Evolutionary conservation across 805 yeast genomes (phyloP), one percentile per base, ranked within the genome.

Genomic region (Dipodascus geniculatus): DNA sequence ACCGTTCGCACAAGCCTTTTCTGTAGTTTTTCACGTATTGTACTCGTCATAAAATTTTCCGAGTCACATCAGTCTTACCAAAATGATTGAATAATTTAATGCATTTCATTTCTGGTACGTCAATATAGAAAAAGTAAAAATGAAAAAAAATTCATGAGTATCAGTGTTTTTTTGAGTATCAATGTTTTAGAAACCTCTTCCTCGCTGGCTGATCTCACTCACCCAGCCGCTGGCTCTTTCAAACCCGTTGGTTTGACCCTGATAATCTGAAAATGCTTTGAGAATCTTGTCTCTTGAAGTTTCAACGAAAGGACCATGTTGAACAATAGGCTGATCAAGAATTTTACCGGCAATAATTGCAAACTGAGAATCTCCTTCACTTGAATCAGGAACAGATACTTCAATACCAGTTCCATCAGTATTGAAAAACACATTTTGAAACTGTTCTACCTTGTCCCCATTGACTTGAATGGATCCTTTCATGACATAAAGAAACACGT

Each of bases 231-330:
- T 53, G 8, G 64, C 63, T 19, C 65, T 48, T 38, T 63, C 67
- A 48, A 63, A 63, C 1, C 67, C 67, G 48, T 63, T 63, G 9
- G 56, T 48, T 16, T 57, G 57, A 50, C 69, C 65, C 66, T 83
- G 89, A 64, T 83, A 89, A 64, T 84, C 87, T 66, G 69, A 61
- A 61, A 85, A 81, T 0, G 87, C 91, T 60, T 83, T 68, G 58
- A 79, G 74, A 55, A 87, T 81, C 56, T 79, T 80, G 51, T 79
- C 82, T 52, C 74, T 74, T 22, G 82, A 69, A 9, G 83, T 77
- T 55, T 85, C 91, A 16, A 88, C 96, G 63, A 88, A 89, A 16
- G 96, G 96, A 19, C 96, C 96, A 64, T 87, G 82, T 64, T 88
- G 96, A 31, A 86, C 83, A 53, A 83, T 74, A 20, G 78, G 76